Evolutionary conservation across 495 filamentous ascomycete species (phyloP), one percentile per base, ranked within the genome.

Genomic region (Penicillium bialowiezense): DNA sequence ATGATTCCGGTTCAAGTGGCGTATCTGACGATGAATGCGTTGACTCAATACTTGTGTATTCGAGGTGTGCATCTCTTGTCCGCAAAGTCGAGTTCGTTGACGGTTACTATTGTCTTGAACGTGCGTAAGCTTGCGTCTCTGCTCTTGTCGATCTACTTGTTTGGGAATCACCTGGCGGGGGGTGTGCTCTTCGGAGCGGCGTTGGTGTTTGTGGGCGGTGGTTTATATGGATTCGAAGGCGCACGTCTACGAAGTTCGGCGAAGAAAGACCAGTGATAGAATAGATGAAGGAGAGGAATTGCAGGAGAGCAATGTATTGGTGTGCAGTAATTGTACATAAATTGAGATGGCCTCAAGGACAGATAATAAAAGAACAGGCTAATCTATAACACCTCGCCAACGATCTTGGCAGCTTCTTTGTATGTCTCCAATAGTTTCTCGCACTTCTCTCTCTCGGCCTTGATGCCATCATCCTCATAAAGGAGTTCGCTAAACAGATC

Each of bases 371-470:
- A 34, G 8, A 29, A 18, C 20, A 7, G 10, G n/a, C 21, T 9
- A 12, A 42, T 52, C 65, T 87, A 95, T 68, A 95, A 77, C 38
- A 98, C 93, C 70, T 98, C 93, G 20, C 92, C 90, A 39, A 98
- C 89, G 62, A 98, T 98, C 75, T 92, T 96, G 29, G 91, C 91
- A 10, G 93, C 93, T 70, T 97, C 92, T 52, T 89, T 88, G 73
- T 98, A 98, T 26, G 95, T 98, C 56, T 85, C 82, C 47, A 98
- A 72, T 56, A 97, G 72, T 66, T 87, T 90, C 77, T 97, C 95
- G 65, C 93, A 98, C 77, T 98, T 98, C 75, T 96, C 91, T 47
- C 93, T 81, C 69, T 98, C 93, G 50, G 90, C 88, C 79, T 96
- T 96, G 63, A 98, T 93, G 13, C 80, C 89, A 63, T 97, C 93